Base-by-base conservation (phyloP, 2,329 filamentous ascomycete genomes). In the Fusarium zealandicum region DNA sequence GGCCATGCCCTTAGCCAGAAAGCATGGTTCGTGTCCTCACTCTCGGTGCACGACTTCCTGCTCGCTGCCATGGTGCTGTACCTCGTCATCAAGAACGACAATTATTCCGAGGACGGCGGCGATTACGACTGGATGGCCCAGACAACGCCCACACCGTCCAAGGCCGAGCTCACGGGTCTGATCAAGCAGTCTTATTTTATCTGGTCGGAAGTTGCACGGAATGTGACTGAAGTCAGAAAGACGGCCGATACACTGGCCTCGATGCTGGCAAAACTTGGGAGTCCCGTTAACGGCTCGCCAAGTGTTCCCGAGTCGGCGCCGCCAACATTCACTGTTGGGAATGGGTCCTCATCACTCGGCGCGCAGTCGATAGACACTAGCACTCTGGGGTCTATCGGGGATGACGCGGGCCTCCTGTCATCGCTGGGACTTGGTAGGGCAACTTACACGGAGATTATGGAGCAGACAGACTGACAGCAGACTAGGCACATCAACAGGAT, bases 31-130 rank as follows among this genome's bases (percentile, higher is more conserved):
- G 68, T 86, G 16, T 81, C 79, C 3, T 82, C 81, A 1, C 71
- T 88, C 4, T 78, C 80, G 10, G 78, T 83, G 44, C 83, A 86
- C 43, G 85, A 88, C 65, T 88, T 84, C 43, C 72, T 88, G 44
- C 76, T 88, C 3, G 84, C 84, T 0, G 79, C 82, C 48, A 84
- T 85, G 78, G 78, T 88, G 12, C 64, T 88, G 4, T 87, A 82
- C 56, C 71, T 88, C 14, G 71, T 80, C 14, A 66, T 80, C 18
- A 76, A 78, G 57, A 78, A 76, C 64, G 72, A 76, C 16, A 68
- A 68, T 32, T 78, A 78, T 53, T 64, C 67, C 30, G 75, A 78
- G 7, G 64, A 61, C 13, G 73, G 70, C 5, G 69, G 64, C 10
- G 65, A 69, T 12, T 56, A 59, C 27, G 69, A 72, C 54, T 77